Evolutionary conservation across 306 rosid genomes (phyloP), one percentile per base, ranked within the genome.

Genomic region (Arachis hypogaea): DNA sequence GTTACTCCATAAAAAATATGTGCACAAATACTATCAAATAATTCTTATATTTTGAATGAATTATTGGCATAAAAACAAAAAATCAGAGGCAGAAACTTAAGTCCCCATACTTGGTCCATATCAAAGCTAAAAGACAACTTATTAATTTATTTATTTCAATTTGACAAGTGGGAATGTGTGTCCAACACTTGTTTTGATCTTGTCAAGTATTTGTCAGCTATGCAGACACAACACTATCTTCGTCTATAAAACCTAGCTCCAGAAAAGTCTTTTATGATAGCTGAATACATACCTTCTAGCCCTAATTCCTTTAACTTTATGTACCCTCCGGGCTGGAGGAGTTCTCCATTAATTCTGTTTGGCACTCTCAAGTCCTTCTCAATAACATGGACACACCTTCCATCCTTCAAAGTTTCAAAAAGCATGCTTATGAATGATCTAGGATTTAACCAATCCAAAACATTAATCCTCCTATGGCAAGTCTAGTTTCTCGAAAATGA

Each of bases 261-360:
- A 42, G 41, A 70, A 57, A 55, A 71, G 36, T 77, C 65, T 30
- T 43, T 51, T 9, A 9, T 71, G 44, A 62, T 45, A 60, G n/a
- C 54, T 76, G 59, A 61, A 66, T 45, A 12, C 71, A 57, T 76
- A 89, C 96, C 90, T 77, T 89, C 78, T 51, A 85, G 81, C 11
- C 92, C 92, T 43, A 89, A 74, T 56, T 87, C 92, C 36, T 87
- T 66, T 49, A 89, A 74, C 76, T 87, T 89, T 38, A 87, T 70
- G 76, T 87, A 87, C 9, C 95, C 92, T 49, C 95, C 90, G 4
- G 90, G 95, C 85, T 85, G 92, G 33, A 89, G 82, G 68, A 89
- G 86, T 74, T 89, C 96, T 4, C 96, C 96, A 4, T 87, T 83
- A 44, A 89, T 85, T 78, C 90, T 73, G 62, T 89, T 82, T 1